Evolutionary conservation across 2,329 filamentous ascomycete genomes (phyloP), one percentile per base, ranked within the genome.

Genomic region (Colletotrichum sp.): DNA sequence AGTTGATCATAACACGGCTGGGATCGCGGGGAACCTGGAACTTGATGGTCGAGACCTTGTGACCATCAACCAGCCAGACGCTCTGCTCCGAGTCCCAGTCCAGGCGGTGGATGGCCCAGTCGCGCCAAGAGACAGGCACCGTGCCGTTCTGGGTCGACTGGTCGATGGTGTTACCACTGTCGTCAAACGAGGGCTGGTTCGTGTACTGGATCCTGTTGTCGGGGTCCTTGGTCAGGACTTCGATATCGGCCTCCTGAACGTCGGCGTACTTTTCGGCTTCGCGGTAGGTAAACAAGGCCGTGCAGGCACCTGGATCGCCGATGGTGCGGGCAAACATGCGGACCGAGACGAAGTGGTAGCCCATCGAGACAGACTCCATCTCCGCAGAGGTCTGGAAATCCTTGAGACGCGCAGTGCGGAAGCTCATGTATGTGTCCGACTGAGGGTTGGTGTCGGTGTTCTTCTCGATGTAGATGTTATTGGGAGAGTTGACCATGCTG

Each of bases 21-120:
- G 88, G 84, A 66, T 90, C 88, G 28, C 86, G 84, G 0, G 92
- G 91, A 16, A 89, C 88, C 74, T 91, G 90, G 79, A 91, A 91
- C 5, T 85, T 85, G 78, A 91, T 92, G 26, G 84, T 87, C 3
- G 90, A 88, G 3, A 89, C 85, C 79, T 90, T 82, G 49, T 85
- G 80, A 36, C 87, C 89, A 78, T 92, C 85, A 24, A 91, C 85
- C 78, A 87, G 92, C 91, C 91, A 93, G 26, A 87, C 87, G 70
- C 87, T 91, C 64, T 85, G 81, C 24, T 85, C 83, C 0, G 89
- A 86, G 2, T 88, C 87, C 92, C 91, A 93, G 81, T 93, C 92
- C 60, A 93, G 86, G 28, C 92, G 86, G 80, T 93, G 89, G 4
- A 89, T 88, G 28, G 90, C 87, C 90, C 91, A 93, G 32, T 89